These are phyloP conservation scores for Tetrahymena borealis DNA, from an alignment of 73 alveolate species.

Conservation along the genomic window DNA sequence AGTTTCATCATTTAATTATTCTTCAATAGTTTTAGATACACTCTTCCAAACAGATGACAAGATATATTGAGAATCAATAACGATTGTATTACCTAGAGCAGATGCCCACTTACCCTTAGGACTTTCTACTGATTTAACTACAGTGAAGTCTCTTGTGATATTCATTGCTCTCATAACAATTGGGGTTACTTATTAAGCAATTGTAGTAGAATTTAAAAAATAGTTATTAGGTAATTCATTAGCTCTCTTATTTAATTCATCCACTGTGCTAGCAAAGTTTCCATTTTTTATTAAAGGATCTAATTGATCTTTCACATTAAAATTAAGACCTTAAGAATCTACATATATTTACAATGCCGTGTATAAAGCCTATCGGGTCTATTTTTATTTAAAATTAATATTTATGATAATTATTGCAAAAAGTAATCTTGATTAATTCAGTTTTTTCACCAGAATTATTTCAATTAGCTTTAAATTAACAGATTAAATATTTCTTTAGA, in stretches of 20 bases:
- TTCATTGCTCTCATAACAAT: neutral
- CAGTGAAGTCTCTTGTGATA: neutral
- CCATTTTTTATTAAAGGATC: neutral
- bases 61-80: neutral
- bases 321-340: neutral
- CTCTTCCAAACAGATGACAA: neutral
- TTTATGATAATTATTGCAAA: no score
- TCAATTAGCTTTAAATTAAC: no score
- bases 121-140: neutral
- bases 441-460: no score
- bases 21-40: neutral
- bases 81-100: neutral
- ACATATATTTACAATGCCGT: neutral
- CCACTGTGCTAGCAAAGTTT: neutral
- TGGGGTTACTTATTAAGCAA: neutral
- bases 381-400: no score
- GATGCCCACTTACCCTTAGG: constrained; percentile 35
- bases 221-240: neutral
- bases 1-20: neutral
- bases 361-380: no score
- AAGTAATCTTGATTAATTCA: no score
- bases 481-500: no score
- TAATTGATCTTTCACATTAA: neutral
- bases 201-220: neutral
- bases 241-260: neutral